A percentile compares a stretch with the other conserved stretches of the same genome.
phyloP scores from a whole-genome alignment of 768 basidiomycete species.

The Dioszegia crocea region DNA sequence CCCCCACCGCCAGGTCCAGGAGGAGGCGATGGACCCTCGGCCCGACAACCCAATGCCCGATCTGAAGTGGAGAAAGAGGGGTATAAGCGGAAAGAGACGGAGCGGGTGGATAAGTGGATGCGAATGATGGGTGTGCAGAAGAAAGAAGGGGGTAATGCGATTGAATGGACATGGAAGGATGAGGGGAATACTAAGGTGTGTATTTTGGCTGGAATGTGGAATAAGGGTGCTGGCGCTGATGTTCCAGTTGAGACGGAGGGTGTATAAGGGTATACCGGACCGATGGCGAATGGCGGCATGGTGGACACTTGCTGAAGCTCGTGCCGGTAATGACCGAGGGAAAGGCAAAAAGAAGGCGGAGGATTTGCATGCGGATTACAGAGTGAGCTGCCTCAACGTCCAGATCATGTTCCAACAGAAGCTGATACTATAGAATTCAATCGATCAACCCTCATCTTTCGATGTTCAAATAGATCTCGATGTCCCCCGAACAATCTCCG shows the following conservation, averaged over 20 bases:
- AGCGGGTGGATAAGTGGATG: conserved; percentile 88
- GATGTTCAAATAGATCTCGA: conserved; percentile 98
- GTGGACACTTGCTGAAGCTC: conserved; percentile 67
- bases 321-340: conserved; percentile 8
- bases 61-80: conserved; percentile 48
- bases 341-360: conserved; percentile 43
- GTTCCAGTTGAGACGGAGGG: conserved; percentile 57
- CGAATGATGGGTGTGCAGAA: conserved; percentile 66
- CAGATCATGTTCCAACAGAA: no score
- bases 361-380: conserved; percentile 49
- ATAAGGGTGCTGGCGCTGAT: conserved; percentile 8
- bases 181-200: conserved; percentile 62
- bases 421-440: conserved; percentile 51
- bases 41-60: conserved; percentile 21
- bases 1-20: conserved; percentile 20
- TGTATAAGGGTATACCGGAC: conserved; percentile 95
- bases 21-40: conserved; percentile 34
- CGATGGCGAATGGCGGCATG: conserved; percentile 91
- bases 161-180: conserved; percentile 65
- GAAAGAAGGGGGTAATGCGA: conserved; percentile 76
- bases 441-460: conserved; percentile 78
- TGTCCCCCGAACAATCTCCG: conserved; percentile 90
- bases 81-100: conserved; percentile 54
- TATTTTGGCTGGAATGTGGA: not conserved
- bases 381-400: conserved; percentile 24